Evolutionary conservation across 768 basidiomycete genomes (phyloP).

Genomic region (Tricholoma hemisulphureum): DNA sequence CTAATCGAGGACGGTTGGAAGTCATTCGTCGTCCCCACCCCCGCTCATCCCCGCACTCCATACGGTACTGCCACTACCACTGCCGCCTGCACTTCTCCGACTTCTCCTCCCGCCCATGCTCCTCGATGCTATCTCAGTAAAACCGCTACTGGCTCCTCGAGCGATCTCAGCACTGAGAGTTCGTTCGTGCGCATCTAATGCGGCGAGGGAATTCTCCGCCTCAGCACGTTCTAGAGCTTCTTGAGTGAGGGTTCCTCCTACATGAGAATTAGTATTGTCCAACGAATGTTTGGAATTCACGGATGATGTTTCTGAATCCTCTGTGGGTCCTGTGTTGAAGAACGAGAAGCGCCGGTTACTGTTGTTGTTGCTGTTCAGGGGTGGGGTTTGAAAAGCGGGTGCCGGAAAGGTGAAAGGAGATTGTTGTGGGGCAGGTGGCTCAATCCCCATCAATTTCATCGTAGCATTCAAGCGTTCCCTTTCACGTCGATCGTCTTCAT

Average conservation of each 20-base stretch:
- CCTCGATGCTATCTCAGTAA: conserved; percentile 69
- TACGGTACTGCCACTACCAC: conserved; percentile 74
- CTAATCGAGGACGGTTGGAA: background rate
- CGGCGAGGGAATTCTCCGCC: conserved; percentile 71
- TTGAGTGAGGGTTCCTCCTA: conserved; percentile 56
- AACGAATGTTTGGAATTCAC: conserved; percentile 42
- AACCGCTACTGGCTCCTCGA: conserved; percentile 69
- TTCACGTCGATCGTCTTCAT: conserved; percentile 88
- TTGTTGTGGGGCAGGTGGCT: conserved; percentile 52
- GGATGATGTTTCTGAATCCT: conserved; percentile 49
- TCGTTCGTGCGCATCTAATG: conserved; percentile 79
- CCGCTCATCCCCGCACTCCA: conserved; percentile 85
- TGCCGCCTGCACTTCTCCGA: conserved; percentile 59
- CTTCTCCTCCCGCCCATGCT: conserved; percentile 57
- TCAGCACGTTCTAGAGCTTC: conserved; percentile 78
- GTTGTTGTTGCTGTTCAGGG: conserved; percentile 33
- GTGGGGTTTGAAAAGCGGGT: conserved; percentile 23
- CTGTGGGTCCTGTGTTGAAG: conserved; percentile 52
- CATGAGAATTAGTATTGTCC: conserved; percentile 21
- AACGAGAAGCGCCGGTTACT: conserved; percentile 68
- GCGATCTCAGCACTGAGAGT: conserved; percentile 71
- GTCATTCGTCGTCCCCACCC: conserved; percentile 43
- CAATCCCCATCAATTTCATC: conserved; percentile 93
- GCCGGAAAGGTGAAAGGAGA: conserved; percentile 27
- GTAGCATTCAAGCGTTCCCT: conserved; percentile 86